Evolutionary conservation across 2,329 filamentous ascomycete genomes (phyloP), one percentile per base, ranked within the genome.

Genomic region (Aspergillus luchuensis): DNA sequence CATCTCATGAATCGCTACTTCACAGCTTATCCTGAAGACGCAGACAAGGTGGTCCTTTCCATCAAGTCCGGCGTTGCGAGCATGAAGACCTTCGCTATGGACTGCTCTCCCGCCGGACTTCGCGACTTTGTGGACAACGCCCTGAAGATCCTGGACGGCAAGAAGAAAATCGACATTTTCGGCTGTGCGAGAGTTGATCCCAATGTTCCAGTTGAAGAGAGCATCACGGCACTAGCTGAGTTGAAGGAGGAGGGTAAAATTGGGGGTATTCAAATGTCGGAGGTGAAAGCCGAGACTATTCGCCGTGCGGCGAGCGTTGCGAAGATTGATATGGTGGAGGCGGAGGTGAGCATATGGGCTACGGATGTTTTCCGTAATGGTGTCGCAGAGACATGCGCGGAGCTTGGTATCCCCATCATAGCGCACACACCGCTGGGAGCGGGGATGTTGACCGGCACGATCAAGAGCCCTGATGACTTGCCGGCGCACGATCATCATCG

Each of bases 361-460:
- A 82, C 81, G 0, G 80, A 85, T 8, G 80, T 85, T 36, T 69
- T 86, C 5, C 72, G 80, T 28, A 69, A 67, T 51, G 66, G 84
- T 1, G 75, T 87, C 45, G 80, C 82, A 2, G 79, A 79, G 2
- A 81, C 84, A 0, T 89, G 87, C 68, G 82, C 79, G 0, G 82
- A 93, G 71, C 74, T 89, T 53, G 78, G 81, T 51, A 91, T 94
- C 62, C 87, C 89, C 0, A 78, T 93, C 50, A 76, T 91, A 36
- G 89, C 88, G 0, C 92, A 92, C 76, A 89, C 88, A 52, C 91
- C 91, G 1, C 79, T 93, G 0, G 88, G 89, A 2, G 80, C 84
- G 21, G 82, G 83, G 1, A 68, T 89, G 76, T 72, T 88, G 59
- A 82, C 84, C 0, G 84, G 84, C 0, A 70, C 81, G 62, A 78